Conservation (phyloP, 352 stramenopile species). For the Phytophthora pinifolia region DNA sequence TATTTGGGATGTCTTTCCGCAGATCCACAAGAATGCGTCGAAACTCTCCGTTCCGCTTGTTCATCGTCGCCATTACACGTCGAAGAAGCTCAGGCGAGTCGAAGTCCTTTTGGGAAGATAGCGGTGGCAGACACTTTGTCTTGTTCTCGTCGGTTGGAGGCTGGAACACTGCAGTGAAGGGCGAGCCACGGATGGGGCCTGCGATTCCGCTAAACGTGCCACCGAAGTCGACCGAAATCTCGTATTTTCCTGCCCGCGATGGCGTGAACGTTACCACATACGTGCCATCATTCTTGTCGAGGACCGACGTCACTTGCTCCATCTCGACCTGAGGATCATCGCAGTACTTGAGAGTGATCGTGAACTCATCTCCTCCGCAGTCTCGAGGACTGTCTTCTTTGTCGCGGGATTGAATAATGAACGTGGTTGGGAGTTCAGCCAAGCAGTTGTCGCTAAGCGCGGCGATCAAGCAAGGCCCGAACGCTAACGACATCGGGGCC, state of each 20-base stretch:
- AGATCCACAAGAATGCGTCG: slow-evolving; percentile 77
- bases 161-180: slow-evolving; percentile 69
- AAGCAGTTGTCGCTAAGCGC: slow-evolving; percentile 64
- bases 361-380: slow-evolving; percentile 96
- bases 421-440: slow-evolving; percentile 76
- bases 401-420: slow-evolving; percentile 93
- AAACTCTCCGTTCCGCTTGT: slow-evolving; percentile 84
- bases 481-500: slow-evolving; percentile 91
- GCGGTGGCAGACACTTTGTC: slow-evolving; percentile 67
- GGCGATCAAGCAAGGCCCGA: slow-evolving; percentile 89
- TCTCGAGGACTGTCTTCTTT: slow-evolving; percentile 87
- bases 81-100: slow-evolving; percentile 72
- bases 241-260: slow-evolving; percentile 78
- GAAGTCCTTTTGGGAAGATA: slow-evolving; percentile 70
- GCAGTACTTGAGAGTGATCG: slow-evolving; percentile 57
- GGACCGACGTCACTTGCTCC: slow-evolving; percentile 48
- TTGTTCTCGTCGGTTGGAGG: slow-evolving; percentile 67
- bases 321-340: slow-evolving; percentile 42
- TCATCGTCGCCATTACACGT: slow-evolving; percentile 79
- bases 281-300: slow-evolving; percentile 93
- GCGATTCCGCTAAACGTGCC: slow-evolving; percentile 94
- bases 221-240: slow-evolving; percentile 89
- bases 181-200: slow-evolving; percentile 93
- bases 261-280: slow-evolving; percentile 93
- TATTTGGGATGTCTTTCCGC: slow-evolving; percentile 81